phyloP scores from a whole-genome alignment of 2,329 filamentous ascomycete species.

The Cladophialophora immunda region DNA sequence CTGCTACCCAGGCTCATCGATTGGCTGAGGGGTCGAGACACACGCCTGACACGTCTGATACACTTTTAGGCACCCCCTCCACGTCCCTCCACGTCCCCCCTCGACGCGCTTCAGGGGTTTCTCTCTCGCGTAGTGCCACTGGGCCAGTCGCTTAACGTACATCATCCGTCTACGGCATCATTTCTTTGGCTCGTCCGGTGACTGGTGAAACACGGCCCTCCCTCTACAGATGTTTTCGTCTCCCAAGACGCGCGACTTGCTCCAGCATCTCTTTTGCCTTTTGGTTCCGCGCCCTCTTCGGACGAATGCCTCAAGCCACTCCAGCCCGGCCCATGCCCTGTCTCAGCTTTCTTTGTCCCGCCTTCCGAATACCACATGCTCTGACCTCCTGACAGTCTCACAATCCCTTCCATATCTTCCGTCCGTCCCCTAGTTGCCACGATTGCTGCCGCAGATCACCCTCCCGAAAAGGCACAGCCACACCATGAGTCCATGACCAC shows the following conservation, averaged over 20 bases:
- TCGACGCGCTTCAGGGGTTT: conserved; percentile 36
- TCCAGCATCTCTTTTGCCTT: neutral
- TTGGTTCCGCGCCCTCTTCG: conserved; percentile 9
- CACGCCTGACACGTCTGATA: conserved; percentile 38
- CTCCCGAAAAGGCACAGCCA: conserved; percentile 28
- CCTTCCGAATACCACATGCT: conserved; percentile 25
- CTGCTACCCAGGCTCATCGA: conserved; percentile 8
- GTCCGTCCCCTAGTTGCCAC: conserved; percentile 28
- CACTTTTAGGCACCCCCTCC: conserved; percentile 25
- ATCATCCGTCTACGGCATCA: conserved; percentile 4
- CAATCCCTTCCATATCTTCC: conserved; percentile 20
- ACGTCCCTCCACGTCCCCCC: conserved; percentile 11
- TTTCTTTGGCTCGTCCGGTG: conserved; percentile 26
- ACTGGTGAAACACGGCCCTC: conserved; percentile 34
- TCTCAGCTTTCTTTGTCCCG: conserved; percentile 27
- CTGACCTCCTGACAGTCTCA: conserved; percentile 36
- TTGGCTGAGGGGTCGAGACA: conserved; percentile 32
- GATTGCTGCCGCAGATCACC: conserved; percentile 28
- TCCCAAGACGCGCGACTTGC: conserved; percentile 30
- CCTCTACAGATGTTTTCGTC: conserved; percentile 17
- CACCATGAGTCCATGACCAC: conserved; percentile 13
- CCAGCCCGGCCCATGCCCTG: conserved; percentile 20
- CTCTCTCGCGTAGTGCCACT: conserved; percentile 22
- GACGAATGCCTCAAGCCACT: conserved; percentile 16
- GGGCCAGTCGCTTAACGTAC: conserved; percentile 16